Evolutionary conservation across 2,329 filamentous ascomycete species (phyloP).

Genomic region (Fusarium armeniacum): DNA sequence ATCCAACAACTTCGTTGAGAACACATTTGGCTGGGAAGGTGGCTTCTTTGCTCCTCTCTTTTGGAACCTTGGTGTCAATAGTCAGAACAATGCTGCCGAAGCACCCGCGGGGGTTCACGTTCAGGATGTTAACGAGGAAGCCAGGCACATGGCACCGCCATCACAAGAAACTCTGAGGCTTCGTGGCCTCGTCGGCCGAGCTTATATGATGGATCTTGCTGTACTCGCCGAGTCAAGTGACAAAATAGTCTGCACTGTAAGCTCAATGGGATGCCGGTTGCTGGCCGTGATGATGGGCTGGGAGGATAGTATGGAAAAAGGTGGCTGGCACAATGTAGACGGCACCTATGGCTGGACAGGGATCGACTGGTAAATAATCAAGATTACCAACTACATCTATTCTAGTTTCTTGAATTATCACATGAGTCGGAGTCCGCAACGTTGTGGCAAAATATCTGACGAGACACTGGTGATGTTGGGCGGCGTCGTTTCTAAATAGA

Average conservation of each 20-base stretch:
- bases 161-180: conserved; percentile 72
- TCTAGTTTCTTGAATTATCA: conserved; percentile 1
- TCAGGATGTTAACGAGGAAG: conserved; percentile 46
- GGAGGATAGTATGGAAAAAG: conserved; percentile 73
- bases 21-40: conserved; percentile 87
- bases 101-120: conserved; percentile 50
- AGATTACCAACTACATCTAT: neutral
- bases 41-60: conserved; percentile 88
- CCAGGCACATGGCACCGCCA: conserved; percentile 52
- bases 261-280: conserved; percentile 78
- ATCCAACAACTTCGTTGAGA: conserved; percentile 78
- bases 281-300: conserved; percentile 90
- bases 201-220: conserved; percentile 84
- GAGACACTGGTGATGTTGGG: conserved; percentile 38
- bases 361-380: conserved; percentile 54
- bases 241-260: conserved; percentile 81
- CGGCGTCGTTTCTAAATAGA: conserved; percentile 36
- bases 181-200: conserved; percentile 81
- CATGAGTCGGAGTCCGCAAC: neutral
- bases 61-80: conserved; percentile 76
- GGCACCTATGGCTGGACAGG: conserved; percentile 74
- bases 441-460: conserved; percentile 19
- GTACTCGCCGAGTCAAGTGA: conserved; percentile 79
- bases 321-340: conserved; percentile 84
- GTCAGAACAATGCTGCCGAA: conserved; percentile 58